phyloP scores from a whole-genome alignment of 306 rosid species.

The Luffa acutangula region DNA sequence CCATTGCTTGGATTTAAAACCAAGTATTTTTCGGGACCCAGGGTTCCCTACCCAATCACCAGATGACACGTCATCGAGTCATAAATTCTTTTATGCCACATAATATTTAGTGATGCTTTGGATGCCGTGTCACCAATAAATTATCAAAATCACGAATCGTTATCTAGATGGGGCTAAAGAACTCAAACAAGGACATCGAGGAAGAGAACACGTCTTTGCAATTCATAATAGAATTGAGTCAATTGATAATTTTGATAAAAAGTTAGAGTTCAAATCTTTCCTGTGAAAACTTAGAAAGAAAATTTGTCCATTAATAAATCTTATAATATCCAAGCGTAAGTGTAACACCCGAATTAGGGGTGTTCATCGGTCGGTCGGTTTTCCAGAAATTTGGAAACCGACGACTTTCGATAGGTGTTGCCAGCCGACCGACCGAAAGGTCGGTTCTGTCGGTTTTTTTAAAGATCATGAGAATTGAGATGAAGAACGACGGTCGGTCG shows the following conservation, averaged over 20 bases:
- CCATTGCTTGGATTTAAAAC: constrained; percentile 59
- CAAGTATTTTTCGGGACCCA: constrained; percentile 37
- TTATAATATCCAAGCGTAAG: no score
- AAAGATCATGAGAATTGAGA: no score
- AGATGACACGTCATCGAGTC: constrained; percentile 4
- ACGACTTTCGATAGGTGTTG: no score
- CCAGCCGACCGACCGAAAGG: no score
- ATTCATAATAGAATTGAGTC: not conserved
- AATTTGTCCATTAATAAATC: no score
- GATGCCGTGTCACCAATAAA: not conserved
- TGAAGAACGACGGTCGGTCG: no score
- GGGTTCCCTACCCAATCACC: constrained; percentile 8
- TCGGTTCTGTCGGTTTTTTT: no score
- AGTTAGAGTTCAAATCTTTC: not conserved
- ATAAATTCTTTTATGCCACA: not conserved
- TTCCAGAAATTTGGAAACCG: no score
- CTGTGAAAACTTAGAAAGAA: no score
- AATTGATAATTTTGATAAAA: no score
- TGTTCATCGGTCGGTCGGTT: no score
- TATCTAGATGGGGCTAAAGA: not conserved
- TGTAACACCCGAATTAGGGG: no score
- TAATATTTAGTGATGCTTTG: not conserved
- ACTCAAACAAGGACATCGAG: not conserved
- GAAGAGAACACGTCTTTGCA: not conserved
- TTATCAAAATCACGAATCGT: not conserved